These are phyloP conservation scores for Solioccasus polychromus DNA, from an alignment of 768 basidiomycete genomes.

Conservation along the genomic window DNA sequence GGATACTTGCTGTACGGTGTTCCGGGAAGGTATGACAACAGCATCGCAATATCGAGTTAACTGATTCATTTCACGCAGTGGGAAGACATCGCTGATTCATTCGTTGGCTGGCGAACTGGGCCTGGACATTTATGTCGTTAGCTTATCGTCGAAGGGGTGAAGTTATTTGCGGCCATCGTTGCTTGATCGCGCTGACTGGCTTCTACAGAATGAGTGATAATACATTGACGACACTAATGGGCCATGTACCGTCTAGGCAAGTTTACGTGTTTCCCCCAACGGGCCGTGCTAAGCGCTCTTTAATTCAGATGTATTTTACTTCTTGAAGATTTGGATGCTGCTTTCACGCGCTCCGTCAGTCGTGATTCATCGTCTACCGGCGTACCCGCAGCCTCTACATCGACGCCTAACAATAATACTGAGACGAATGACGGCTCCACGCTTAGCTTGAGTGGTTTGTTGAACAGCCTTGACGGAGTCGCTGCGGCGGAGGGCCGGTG, in stretches of 20 bases:
- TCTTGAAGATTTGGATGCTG: constrained; percentile 91
- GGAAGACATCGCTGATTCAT: constrained; percentile 85
- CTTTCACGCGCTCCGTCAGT: constrained; percentile 83
- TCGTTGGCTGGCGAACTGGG: constrained; percentile 81
- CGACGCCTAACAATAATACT: constrained; percentile 37
- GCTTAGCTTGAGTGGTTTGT: constrained; percentile 77
- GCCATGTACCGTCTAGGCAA: constrained; percentile 79
- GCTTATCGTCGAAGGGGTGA: constrained; percentile 83
- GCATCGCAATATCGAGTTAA: neutral
- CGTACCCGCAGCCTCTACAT: constrained; percentile 49
- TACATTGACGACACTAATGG: constrained; percentile 83
- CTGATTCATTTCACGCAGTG: constrained; percentile 42
- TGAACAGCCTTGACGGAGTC: constrained; percentile 85
- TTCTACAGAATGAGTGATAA: constrained; percentile 81
- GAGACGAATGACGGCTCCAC: constrained; percentile 74
- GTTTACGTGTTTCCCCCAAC: constrained; percentile 16
- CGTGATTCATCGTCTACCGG: constrained; percentile 82
- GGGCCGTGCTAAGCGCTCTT: constrained; percentile 12
- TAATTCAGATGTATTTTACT: constrained; percentile 77
- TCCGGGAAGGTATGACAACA: constrained; percentile 63
- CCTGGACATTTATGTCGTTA: constrained; percentile 90
- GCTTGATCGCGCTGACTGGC: constrained; percentile 8
- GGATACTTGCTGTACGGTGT: constrained; percentile 85
- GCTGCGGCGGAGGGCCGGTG: constrained; percentile 85
- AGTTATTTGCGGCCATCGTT: constrained; percentile 17